Evolutionary conservation across 2,329 filamentous ascomycete genomes (phyloP).

Genomic region (Parastagonospora nodorum): DNA sequence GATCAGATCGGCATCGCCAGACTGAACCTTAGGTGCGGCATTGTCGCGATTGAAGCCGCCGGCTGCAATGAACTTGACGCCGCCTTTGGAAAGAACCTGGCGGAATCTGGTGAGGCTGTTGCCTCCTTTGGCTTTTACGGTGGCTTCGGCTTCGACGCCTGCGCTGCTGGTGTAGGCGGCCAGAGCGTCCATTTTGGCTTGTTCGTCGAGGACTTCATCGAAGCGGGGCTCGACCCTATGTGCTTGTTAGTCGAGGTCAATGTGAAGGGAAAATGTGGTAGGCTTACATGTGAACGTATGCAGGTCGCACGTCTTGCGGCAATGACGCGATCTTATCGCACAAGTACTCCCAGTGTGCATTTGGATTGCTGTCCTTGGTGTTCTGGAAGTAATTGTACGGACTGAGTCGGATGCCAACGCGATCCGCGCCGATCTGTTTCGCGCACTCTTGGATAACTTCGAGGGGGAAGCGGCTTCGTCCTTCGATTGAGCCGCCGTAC

Average conservation of each 20-base stretch:
- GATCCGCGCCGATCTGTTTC: constrained; percentile 40
- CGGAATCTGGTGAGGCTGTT: constrained; percentile 46
- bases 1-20: constrained; percentile 45
- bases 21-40: constrained; percentile 55
- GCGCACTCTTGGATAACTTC: constrained; percentile 53
- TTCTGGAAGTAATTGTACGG: constrained; percentile 46
- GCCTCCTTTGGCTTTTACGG: constrained; percentile 21
- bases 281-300: constrained; percentile 44
- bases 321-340: constrained; percentile 48
- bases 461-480: constrained; percentile 61
- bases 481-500: constrained; percentile 58
- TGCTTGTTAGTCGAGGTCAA: background rate
- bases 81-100: constrained; percentile 53
- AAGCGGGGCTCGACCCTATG: constrained; percentile 45
- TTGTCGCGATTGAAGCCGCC: constrained; percentile 61
- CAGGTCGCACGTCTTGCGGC: constrained; percentile 31
- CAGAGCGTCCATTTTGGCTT: constrained; percentile 47
- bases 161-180: constrained; percentile 38
- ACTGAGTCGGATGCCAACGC: constrained; percentile 39
- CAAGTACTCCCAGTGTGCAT: constrained; percentile 53
- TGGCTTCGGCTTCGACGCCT: constrained; percentile 40
- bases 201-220: constrained; percentile 43
- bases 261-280: background rate
- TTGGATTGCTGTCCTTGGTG: constrained; percentile 53
- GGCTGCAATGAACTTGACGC: constrained; percentile 61